Evolutionary conservation across 441 rosid species (phyloP), one percentile per base, ranked within the genome.

Genomic region (Bruguiera hainesii): DNA sequence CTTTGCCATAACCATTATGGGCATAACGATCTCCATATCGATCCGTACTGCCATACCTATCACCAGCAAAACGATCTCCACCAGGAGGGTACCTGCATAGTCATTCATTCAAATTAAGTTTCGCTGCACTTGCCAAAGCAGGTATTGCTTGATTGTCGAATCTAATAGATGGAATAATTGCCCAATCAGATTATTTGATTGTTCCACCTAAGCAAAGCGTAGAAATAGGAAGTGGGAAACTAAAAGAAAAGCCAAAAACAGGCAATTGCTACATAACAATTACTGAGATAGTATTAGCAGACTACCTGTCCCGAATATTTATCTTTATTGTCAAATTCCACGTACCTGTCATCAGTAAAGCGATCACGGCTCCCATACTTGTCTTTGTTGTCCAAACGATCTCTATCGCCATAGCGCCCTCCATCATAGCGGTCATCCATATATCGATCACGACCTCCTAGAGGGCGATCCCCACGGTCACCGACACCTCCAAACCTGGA

Each of bases 21-120:
- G 93, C 88, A 66, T 84, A 90, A 51, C 95, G 98, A 65, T 89
- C 97, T 21, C 91, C 88, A 66, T 84, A 90, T 51, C 95, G 98
- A 64, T 89, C 97, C n/a, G 93, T 80, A 31, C 81, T 85, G 56
- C 89, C 87, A 76, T 84, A 84, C 63, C 96, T 80, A 68, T 87
- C 88, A 0, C 89, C 75, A 18, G 74, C 82, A 79, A 86, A 84
- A 68, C 98, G 87, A 77, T 95, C 98, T 64, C 81, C 96, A 60
- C 68, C 68, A 42, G 96, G 77, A 0, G 83, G 86, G 63, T 84
- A 87, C 95, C 99, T 95, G 82, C 78, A 75, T 25, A 15, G 66
- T 33, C 37, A 33, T 33, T 68, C 26, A 52, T 42, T 28, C 37
- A 50, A 52, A 67, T 55, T 25, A 50, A 30, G 55, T 13, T 55